Evolutionary conservation across 139 green algal genomes (phyloP), one percentile per base, ranked within the genome.

Genomic region (Chlamydomonas eustigma): DNA sequence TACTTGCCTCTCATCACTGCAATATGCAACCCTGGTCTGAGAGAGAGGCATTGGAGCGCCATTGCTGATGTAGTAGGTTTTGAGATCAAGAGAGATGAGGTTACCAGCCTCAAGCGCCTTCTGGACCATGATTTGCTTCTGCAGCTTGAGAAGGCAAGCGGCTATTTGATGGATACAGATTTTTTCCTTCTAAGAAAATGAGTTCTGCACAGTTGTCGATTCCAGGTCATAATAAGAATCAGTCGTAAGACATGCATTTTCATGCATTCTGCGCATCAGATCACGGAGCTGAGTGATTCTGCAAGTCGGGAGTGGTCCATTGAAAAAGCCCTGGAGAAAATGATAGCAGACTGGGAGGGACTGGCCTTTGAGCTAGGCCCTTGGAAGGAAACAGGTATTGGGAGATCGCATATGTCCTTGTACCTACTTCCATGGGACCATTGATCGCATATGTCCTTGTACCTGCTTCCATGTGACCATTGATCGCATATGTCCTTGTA

Each of bases 11-110:
- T 93, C 36, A 88, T 91, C 38, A 82, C 73, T 30, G 83, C 88
- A 39, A 87, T 95, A 69, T 94, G 89, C 85, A 94, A 93, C 83
- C 78, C 76, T 1, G 90, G 87, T 4, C 81, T 95, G 65, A 83
- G 87, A 25, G 85, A 91, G 52, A 82, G 91, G 12, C 91, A 95
- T 84, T 95, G 91, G 91, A 37, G 67, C 35, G 72, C 78, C 2
- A 83, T 93, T 18, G 89, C 87, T 1, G 85, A 89, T 6, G 44
- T 90, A 1, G 83, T 91, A 4, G 89, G 89, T 38, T 91, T 93
- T 80, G 86, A 93, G 73, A 80, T 93, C 70, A 86, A 85, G 52
- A 78, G 79, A 25, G 84, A 92, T 39, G 88, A 75, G 37, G 68
- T 88, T 34, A 92, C 88, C 1, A 83, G 67, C 22, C 74, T 92